phyloP scores from a whole-genome alignment of 1,284 basidiomycete genomes.

The Sporisorium scitamineum region DNA sequence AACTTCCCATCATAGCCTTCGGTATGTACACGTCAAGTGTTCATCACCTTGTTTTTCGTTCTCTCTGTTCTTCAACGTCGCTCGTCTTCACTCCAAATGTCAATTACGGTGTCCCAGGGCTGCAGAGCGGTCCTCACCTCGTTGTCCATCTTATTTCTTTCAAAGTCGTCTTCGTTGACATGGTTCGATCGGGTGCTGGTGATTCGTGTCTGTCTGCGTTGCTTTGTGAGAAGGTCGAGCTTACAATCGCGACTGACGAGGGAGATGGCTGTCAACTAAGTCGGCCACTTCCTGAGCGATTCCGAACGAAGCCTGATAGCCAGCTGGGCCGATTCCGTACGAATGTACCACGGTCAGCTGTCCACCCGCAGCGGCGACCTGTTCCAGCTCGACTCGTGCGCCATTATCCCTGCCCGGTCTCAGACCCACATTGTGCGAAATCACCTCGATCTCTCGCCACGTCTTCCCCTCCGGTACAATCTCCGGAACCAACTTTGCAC shows the following conservation, averaged over 20 bases:
- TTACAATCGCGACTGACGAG: background rate
- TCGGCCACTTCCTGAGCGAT: constrained; percentile 62
- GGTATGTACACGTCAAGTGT: too few relatives aligned
- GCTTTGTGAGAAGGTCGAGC: too few relatives aligned
- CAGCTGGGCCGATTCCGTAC: constrained; percentile 63
- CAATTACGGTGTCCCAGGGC: constrained; percentile 11
- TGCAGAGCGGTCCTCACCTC: constrained; percentile 26
- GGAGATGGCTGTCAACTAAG: constrained; percentile 30
- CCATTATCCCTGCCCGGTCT: constrained; percentile 56
- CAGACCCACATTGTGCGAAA: constrained; percentile 57
- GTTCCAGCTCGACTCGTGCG: constrained; percentile 50
- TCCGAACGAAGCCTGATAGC: constrained; percentile 63
- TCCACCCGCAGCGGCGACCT: background rate
- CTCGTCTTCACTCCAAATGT: constrained; percentile 7
- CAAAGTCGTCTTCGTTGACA: background rate
- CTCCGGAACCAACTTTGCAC: constrained; percentile 47
- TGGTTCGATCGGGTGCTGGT: too few relatives aligned
- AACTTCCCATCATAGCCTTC: background rate
- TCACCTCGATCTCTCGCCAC: constrained; percentile 49
- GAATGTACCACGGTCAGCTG: constrained; percentile 50
- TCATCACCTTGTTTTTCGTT: background rate
- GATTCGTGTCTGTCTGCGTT: too few relatives aligned
- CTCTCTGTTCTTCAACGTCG: background rate
- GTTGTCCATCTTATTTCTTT: background rate
- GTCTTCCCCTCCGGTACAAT: constrained; percentile 47